Conservation (phyloP, 2,329 filamentous ascomycete genomes). For the Blastomyces parvus region DNA sequence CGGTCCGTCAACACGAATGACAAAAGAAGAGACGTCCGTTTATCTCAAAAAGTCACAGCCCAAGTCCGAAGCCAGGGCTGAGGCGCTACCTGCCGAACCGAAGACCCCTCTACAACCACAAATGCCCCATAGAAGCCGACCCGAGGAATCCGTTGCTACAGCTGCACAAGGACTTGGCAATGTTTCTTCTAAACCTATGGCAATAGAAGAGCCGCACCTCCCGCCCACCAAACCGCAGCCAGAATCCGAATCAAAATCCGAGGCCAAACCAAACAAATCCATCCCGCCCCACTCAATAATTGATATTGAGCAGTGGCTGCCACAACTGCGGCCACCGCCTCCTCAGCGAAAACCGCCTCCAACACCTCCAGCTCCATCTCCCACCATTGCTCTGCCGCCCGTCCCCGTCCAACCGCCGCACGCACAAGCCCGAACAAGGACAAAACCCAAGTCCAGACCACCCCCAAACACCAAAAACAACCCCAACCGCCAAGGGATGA, state of each 20-base stretch:
- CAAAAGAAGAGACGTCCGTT: neutral
- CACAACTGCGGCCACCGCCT: neutral
- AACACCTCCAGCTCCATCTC: neutral
- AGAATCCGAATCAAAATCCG: neutral
- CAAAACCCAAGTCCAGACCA: constrained; percentile 9
- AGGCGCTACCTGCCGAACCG: neutral
- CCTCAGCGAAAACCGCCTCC: constrained; percentile 6
- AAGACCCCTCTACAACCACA: neutral
- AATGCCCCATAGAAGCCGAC: neutral
- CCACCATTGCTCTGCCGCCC: constrained; percentile 11
- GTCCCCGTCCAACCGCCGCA: neutral
- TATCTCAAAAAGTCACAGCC: neutral
- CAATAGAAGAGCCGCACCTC: neutral
- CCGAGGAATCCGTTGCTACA: neutral
- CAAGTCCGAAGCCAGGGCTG: neutral
- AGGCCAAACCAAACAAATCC: neutral
- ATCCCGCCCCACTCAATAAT: neutral
- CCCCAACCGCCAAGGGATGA: constrained; percentile 10
- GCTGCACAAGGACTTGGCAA: no score
- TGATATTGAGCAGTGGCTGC: neutral
- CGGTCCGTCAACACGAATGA: neutral
- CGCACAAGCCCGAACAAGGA: neutral
- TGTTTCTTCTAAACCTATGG: neutral
- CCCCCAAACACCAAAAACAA: constrained; percentile 12
- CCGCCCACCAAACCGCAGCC: neutral